Conservation (phyloP, 73 alveolate species). For the Symbiodinium pilosum region DNA sequence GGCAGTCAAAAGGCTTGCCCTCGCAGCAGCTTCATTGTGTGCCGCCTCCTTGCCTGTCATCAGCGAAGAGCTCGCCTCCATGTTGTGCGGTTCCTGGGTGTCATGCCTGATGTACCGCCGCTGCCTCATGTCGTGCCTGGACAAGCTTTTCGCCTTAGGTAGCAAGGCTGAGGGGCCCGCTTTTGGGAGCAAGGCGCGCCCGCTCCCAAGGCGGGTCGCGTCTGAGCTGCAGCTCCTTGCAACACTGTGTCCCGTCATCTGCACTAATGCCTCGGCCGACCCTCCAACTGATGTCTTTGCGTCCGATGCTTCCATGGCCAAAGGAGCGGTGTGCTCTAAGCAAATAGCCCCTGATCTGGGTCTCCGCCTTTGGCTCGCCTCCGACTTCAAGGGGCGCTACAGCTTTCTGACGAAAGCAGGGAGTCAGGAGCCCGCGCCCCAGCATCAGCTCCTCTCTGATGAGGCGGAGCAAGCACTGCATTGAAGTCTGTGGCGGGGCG, state of each 20-base stretch:
- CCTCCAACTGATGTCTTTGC: neutral
- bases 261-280: neutral
- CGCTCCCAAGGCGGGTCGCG: neutral
- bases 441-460: no score
- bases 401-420: no score
- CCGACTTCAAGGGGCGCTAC: neutral
- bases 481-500: neutral
- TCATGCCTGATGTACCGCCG: neutral
- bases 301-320: neutral
- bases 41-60: neutral
- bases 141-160: neutral
- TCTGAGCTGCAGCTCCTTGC: neutral
- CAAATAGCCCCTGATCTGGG: neutral
- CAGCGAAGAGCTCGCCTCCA: neutral
- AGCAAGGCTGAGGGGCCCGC: neutral
- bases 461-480: no score
- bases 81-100: neutral
- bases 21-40: neutral
- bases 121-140: neutral
- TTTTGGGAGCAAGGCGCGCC: neutral
- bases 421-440: neutral
- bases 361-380: neutral
- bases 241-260: neutral
- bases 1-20: neutral
- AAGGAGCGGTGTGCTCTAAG: neutral